Evolutionary conservation across 2,329 filamentous ascomycete genomes (phyloP), one percentile per base, ranked within the genome.

Genomic region (Aspergillus quadrilineatus): DNA sequence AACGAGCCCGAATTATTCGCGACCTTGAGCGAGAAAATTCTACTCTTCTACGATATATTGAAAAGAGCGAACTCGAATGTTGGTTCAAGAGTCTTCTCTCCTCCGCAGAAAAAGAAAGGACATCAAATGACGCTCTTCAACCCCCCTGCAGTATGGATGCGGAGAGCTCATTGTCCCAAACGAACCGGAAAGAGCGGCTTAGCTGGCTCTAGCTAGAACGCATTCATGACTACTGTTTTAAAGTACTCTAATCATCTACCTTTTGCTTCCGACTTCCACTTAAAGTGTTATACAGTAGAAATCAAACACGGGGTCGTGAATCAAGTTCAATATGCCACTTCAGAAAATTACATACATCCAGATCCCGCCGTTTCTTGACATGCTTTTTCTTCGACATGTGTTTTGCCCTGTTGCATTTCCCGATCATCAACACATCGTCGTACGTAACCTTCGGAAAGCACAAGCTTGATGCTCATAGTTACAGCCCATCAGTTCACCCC

Each of bases 21-120:
- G 89, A 90, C 56, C 88, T 94, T 76, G 79, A 83, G 56, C 80
- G 81, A 56, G 92, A 96, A 73, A 89, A 93, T 67, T 80, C 82
- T 58, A 69, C 82, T 9, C 78, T 97, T 39, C 76, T 79, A 50
- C 79, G 81, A 50, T 85, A 85, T 68, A 79, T 94, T 17, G 83
- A 88, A 55, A 86, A 86, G 70, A 81, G 85, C 57, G 81, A 86
- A 37, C 80, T 96, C 9, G 84, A 85, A 6, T 81, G 87, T 55
- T 96, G 92, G 89, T 81, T 82, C 57, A 71, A 69, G 14, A 67
- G 68, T 48, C 61, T 74, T 29, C 41, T 67, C 6, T 55, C 63
- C 30, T 68, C 62, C 36, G 56, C 65, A 14, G 55, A 62, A 10
- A 51, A 56, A 45, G 50, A 61, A 43, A 49, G 50, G 15, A 37